These are phyloP conservation scores for Penicillium thymicola DNA, from an alignment of 2,329 filamentous ascomycete genomes.

Conservation along the genomic window DNA sequence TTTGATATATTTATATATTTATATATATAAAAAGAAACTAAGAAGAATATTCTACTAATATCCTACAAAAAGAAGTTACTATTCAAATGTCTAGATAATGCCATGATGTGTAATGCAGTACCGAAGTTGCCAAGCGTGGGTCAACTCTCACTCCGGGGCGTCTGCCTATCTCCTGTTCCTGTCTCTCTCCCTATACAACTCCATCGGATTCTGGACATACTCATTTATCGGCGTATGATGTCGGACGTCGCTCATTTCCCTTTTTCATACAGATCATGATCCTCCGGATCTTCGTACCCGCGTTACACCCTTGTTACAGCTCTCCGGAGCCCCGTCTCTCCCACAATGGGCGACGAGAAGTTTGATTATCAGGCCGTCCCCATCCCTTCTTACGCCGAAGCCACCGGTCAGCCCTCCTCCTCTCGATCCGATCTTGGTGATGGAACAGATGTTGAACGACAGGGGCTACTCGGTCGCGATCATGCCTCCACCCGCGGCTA, in stretches of 20 bases:
- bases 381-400: conserved; percentile 82
- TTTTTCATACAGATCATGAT: conserved; percentile 39
- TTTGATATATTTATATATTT: too few relatives aligned
- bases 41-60: neutral
- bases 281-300: conserved; percentile 29
- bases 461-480: conserved; percentile 41
- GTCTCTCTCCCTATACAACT: conserved; percentile 7
- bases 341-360: conserved; percentile 52
- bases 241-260: conserved; percentile 32
- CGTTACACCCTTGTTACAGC: conserved; percentile 30
- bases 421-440: conserved; percentile 36
- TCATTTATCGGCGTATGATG: conserved; percentile 24
- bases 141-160: conserved; percentile 5
- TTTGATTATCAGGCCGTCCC: conserved; percentile 61
- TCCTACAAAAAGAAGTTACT: neutral
- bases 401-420: conserved; percentile 37
- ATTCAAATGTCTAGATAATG: neutral
- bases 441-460: conserved; percentile 41
- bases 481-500: conserved; percentile 55
- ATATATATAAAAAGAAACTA: neutral
- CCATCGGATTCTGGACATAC: conserved; percentile 5
- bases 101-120: conserved; percentile 7
- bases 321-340: conserved; percentile 29
- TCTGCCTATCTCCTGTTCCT: conserved; percentile 7
- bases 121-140: conserved; percentile 10